Base-by-base conservation (phyloP, 768 basidiomycete species). In the Cantharellus anzutake region DNA sequence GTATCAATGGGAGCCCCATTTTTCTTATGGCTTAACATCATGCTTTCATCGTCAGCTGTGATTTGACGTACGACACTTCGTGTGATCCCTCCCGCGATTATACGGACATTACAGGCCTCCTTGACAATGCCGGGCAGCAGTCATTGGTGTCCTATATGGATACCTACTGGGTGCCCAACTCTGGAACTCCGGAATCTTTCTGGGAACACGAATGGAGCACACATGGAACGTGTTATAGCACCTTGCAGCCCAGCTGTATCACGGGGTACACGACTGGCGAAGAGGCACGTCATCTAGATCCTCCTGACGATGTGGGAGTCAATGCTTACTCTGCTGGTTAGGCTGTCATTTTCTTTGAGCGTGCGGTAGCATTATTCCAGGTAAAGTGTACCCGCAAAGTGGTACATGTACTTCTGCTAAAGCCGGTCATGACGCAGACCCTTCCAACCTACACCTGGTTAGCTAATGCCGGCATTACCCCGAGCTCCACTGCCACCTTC, bases 391-490 rank as follows among this genome's bases (percentile, higher is more conserved):
- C 1, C 20, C 20, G 1, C 20, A 29, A 29, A 29, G 20, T 29
- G 20, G 20, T 29, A 29, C 20, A 29, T 29, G 20, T 29, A 29
- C 20, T 29, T 29, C 20, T 29, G 20, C 20, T 29, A 29, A 29
- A 29, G 20, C 20, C 1, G 20, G 20, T 29, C 20, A 29, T 29
- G 20, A 29, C 20, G 20, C 20, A 29, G 20, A 29, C 20, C 20
- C 20, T 29, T 29, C 20, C 20, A 29, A 88, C 88, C 2, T 87
- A 80, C 68, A 73, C 77, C 14, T 87, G 79, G 79, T 80, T 91
- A 48, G 70, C 73, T 14, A 71, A 76, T 29, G 81, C 76, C 16
- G 86, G 86, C 37, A 90, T 91, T 64, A 78, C 77, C 2, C 89
- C 89, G 7, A 76, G 76, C n/a, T 70, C 72, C 2, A 72, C 69